Percentiles rank a stretch among this genome's conserved stretches.
These are phyloP conservation scores for Suhomyces prunicola DNA, from an alignment of 805 yeast species.

Conservation along the genomic window DNA sequence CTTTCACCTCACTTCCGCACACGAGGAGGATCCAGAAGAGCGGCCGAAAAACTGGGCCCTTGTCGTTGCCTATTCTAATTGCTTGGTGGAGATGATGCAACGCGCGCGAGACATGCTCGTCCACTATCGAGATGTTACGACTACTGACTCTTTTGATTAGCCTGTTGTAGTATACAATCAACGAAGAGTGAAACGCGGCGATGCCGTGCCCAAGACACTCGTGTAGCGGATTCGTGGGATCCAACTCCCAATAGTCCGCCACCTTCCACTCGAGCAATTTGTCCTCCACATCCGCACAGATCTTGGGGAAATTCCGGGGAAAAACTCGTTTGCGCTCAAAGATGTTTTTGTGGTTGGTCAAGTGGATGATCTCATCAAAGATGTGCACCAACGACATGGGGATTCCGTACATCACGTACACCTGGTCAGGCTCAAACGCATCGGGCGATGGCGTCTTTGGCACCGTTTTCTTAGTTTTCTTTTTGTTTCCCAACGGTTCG, in stretches of 20 bases:
- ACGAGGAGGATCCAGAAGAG: slow-evolving; percentile 50
- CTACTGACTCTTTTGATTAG: slow-evolving; percentile 33
- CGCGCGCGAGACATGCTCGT: slow-evolving; percentile 3
- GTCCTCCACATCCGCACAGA: slow-evolving; percentile 55
- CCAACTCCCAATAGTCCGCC: slow-evolving; percentile 39
- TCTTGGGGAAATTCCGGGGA: slow-evolving; percentile 54
- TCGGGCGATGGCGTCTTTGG: slow-evolving; percentile 12
- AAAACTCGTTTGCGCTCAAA: slow-evolving; percentile 36
- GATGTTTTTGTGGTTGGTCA: slow-evolving; percentile 52
- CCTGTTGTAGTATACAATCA: slow-evolving; percentile 44
- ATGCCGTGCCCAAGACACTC: slow-evolving; percentile 38
- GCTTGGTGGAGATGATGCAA: slow-evolving; percentile 3
- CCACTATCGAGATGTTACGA: neutral
- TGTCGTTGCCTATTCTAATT: neutral
- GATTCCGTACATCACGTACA: slow-evolving; percentile 46
- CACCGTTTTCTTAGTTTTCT: slow-evolving; percentile 1
- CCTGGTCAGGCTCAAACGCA: slow-evolving; percentile 15
- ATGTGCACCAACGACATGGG: slow-evolving; percentile 46
- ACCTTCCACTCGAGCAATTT: slow-evolving; percentile 45
- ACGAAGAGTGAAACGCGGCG: slow-evolving; percentile 39
- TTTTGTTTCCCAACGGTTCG: slow-evolving; percentile 2
- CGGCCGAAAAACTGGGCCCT: slow-evolving; percentile 28
- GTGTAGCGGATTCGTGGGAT: slow-evolving; percentile 32
- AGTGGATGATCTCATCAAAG: slow-evolving; percentile 43
- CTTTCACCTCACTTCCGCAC: slow-evolving; percentile 36